Evolutionary conservation across 345 rosid species (phyloP), one percentile per base, ranked within the genome.

Genomic region (Citrus sp.): DNA sequence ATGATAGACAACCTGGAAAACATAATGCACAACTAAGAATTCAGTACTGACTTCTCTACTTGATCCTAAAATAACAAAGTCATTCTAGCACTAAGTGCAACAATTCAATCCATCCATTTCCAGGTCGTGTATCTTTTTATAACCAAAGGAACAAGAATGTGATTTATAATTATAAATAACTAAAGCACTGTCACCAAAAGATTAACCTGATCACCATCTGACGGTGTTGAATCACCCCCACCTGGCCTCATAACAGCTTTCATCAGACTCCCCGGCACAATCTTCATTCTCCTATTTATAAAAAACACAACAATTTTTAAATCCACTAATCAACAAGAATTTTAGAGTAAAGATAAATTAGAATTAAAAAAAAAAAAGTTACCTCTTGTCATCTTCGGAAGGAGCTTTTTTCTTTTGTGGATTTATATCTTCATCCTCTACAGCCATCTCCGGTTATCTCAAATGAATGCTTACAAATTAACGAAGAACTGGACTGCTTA

Each of bases 141-240:
- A 3, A 55, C 54, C 54, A 24, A 66, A n/a, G 35, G 19, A 67
- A 49, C 9, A 32, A 25, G 70, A 74, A 61, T 61, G 58, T 27
- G 58, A 40, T 9, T 0, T 30, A 16, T 7, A 65, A 64, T 32
- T 21, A 49, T 46, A 19, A 42, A 65, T 12, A 63, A 49, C 28
- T 9, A 75, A 28, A 42, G 59, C 30, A 42, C 10, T 28, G 4
- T 27, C 49, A 19, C 4, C 25, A 63, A 62, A 63, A 49, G 1
- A 61, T 18, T 24, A 76, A 96, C 99, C 97, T 96, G 99, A 88
- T 96, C 98, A 84, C 97, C 98, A 65, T 96, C 97, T 0, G 88
- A 80, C 0, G 99, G 99, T 58, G 79, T 86, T 30, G 90, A 87
- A 72, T 94, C 98, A 59, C 94, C 98, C 19, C 95, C 98, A 24